phyloP scores from a whole-genome alignment of 768 basidiomycete species.

The Paxillus rubicundulus region DNA sequence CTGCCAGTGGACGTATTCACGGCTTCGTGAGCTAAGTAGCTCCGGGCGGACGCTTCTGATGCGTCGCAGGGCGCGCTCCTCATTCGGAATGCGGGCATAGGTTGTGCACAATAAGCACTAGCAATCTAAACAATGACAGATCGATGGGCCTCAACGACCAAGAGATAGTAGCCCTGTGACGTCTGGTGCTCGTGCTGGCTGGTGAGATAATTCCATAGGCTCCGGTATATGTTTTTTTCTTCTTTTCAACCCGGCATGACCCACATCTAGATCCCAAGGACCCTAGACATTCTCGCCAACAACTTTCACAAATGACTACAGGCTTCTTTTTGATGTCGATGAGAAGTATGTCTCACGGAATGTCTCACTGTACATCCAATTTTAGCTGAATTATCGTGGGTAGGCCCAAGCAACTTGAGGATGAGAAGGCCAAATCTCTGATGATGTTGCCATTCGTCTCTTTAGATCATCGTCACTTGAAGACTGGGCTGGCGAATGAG shows the following conservation, averaged over 20 bases:
- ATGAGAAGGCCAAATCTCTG: conserved; percentile 81
- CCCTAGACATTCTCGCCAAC: conserved; percentile 97
- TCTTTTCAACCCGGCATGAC: neutral
- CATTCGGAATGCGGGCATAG: conserved; percentile 58
- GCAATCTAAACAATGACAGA: conserved; percentile 28
- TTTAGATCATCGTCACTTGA: neutral
- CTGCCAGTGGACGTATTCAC: conserved; percentile 91
- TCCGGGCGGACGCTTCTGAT: conserved; percentile 87
- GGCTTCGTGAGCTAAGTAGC: conserved; percentile 73
- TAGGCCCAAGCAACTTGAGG: conserved; percentile 92
- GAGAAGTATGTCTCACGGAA: conserved; percentile 57
- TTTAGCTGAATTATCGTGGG: conserved; percentile 26
- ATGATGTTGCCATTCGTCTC: conserved; percentile 92
- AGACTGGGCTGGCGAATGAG: neutral
- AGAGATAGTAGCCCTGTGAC: conserved; percentile 97
- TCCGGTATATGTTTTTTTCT: neutral
- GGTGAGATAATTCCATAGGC: conserved; percentile 37
- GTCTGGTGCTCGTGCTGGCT: conserved; percentile 91
- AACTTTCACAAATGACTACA: conserved; percentile 83
- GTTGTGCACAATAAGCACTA: neutral
- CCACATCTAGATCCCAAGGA: conserved; percentile 65
- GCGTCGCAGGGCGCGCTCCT: conserved; percentile 83
- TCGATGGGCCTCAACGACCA: conserved; percentile 93
- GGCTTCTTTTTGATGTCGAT: conserved; percentile 77
- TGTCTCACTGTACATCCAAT: neutral